These are phyloP conservation scores for Aschersonia sp. DNA, from an alignment of 2,329 filamentous ascomycete species.

Conservation along the genomic window DNA sequence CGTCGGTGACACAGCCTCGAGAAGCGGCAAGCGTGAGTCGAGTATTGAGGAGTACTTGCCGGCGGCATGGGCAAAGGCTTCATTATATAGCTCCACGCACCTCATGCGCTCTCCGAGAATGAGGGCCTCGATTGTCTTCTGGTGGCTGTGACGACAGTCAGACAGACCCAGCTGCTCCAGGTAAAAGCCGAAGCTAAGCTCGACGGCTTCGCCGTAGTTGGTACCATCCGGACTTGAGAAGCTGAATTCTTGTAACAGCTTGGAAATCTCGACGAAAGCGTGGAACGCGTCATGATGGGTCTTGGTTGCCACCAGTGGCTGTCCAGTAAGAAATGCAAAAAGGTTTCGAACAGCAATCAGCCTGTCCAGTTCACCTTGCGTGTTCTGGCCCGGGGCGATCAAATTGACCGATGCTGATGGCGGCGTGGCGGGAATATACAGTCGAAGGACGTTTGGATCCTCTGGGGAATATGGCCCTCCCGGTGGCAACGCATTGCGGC, in stretches of 20 bases:
- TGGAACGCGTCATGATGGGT: conserved; percentile 35
- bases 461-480: conserved; percentile 7
- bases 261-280: conserved; percentile 38
- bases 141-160: conserved; percentile 68
- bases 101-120: conserved; percentile 83
- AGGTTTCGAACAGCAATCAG: conserved; percentile 48
- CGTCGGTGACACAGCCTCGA: conserved; percentile 50
- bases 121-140: conserved; percentile 80
- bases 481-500: conserved; percentile 22
- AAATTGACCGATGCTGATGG: conserved; percentile 20
- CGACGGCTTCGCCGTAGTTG: conserved; percentile 44
- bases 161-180: conserved; percentile 63
- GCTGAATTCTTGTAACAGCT: conserved; percentile 39
- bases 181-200: conserved; percentile 57
- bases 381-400: conserved; percentile 15
- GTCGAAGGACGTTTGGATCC: conserved; percentile 24
- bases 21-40: conserved; percentile 53
- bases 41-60: conserved; percentile 71
- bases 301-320: conserved; percentile 46
- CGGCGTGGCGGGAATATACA: conserved; percentile 38
- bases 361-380: conserved; percentile 31
- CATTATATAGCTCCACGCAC: conserved; percentile 69
- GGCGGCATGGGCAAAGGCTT: conserved; percentile 81
- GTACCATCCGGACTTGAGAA: conserved; percentile 42
- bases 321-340: conserved; percentile 50